Evolutionary conservation across 345 rosid species (phyloP), one percentile per base, ranked within the genome.

Genomic region (Heritiera littoralis): DNA sequence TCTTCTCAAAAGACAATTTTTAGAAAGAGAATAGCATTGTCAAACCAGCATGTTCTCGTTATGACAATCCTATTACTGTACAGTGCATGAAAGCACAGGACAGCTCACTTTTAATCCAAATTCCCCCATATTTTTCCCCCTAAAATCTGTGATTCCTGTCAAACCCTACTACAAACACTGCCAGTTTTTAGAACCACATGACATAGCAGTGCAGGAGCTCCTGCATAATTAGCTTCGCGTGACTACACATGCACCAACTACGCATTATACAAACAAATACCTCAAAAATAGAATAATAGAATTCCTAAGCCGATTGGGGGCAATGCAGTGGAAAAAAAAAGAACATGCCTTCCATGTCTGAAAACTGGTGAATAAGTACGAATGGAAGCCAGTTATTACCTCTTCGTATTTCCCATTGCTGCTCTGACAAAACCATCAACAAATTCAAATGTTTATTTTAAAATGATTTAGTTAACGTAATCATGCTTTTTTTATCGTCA

Each of bases 221-320:
- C 79, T 45, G 45, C 67, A 55, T 76, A 48, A 78, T 67, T 75
- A 73, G 81, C 65, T 74, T 72, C 66, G 80, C 85, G 80, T 86
- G 86, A 83, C 81, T 40, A 45, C 78, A 78, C 87, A 74, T 84
- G 78, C 79, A 66, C 60, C 78, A 68, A 49, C 80, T 60, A 70
- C 68, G 75, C 63, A 68, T 80, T 38, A 58, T 67, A 13, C 61
- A 15, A 48, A 14, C 54, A 74, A 15, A 20, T 67, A 15, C 49
- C 38, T 11, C 48, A 11, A 23, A 13, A 17, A n/a, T 0, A 14
- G 14, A 52, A 54, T 4, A 3, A 17, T 13, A 52, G 28, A 23
- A 41, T 28, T 66, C 15, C 13, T 40, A 60, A 63, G 35, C 40
- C 43, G 63, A 72, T 66, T 81, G 79, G 79, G 58, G 76, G 83